Conservation (phyloP, 1,284 basidiomycete species). For the Inonotus hispidus region DNA sequence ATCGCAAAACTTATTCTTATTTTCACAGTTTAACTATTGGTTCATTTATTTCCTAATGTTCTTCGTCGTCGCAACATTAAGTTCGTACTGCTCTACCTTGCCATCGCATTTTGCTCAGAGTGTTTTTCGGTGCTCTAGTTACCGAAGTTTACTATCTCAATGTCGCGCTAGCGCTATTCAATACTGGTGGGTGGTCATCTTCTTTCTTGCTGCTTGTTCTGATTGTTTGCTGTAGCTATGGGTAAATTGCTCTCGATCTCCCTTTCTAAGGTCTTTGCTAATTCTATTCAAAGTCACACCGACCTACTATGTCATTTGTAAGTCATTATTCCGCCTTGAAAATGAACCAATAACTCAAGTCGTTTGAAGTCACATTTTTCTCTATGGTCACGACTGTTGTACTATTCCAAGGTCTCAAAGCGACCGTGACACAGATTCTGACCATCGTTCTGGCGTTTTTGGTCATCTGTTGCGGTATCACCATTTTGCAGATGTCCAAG, state of each 20-base stretch:
- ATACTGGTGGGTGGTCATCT: conserved; percentile 35
- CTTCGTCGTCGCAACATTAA: conserved; percentile 50
- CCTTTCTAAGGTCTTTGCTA: conserved; percentile 23
- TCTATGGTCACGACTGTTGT: conserved; percentile 47
- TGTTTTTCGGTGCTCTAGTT: conserved; percentile 23
- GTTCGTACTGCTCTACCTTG: conserved; percentile 21
- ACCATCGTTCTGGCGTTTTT: conserved; percentile 60
- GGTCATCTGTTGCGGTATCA: conserved; percentile 52
- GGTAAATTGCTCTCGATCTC: conserved; percentile 24
- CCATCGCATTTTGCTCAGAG: background rate
- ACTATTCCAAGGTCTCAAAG: conserved; percentile 60
- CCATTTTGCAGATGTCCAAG: conserved; percentile 65
- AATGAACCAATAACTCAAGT: background rate
- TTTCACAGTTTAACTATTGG: conserved; percentile 47
- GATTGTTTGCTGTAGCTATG: conserved; percentile 25
- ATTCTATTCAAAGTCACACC: conserved; percentile 40
- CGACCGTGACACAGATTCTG: conserved; percentile 45
- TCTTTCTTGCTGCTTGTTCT: background rate
- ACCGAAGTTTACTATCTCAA: conserved; percentile 65
- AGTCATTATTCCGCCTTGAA: conserved; percentile 14
- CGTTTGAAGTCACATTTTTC: conserved; percentile 41
- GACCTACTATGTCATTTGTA: conserved; percentile 55
- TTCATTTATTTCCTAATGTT: conserved; percentile 53
- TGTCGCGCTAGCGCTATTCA: conserved; percentile 65
- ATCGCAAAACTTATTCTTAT: conserved; percentile 2